Conservation (phyloP, 495 filamentous ascomycete genomes). For the Thozetella sp. region DNA sequence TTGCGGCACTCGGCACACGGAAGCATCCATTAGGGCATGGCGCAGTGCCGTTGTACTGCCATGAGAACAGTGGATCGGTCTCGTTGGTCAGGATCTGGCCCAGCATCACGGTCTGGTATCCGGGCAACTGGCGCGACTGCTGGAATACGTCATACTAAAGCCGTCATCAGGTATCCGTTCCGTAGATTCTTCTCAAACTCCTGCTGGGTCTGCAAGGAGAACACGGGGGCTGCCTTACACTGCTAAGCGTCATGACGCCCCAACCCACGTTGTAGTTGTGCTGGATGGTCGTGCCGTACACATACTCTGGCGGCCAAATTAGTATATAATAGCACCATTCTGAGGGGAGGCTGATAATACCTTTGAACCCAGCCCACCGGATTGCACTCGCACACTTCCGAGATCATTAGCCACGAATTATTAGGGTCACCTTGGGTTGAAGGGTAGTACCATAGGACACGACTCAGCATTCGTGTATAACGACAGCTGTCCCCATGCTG, state of each 20-base stretch:
- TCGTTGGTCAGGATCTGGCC: slow-evolving; percentile 3
- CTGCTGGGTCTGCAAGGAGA: neutral
- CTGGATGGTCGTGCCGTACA: slow-evolving; percentile 1
- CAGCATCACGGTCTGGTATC: neutral
- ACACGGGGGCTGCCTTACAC: neutral
- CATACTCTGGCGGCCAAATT: neutral
- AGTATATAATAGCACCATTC: neutral
- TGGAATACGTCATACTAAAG: slow-evolving; percentile 1
- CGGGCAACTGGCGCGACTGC: neutral
- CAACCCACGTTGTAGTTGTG: neutral
- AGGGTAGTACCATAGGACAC: neutral
- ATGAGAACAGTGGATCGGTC: slow-evolving; percentile 1
- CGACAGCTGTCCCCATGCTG: neutral
- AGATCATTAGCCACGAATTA: neutral
- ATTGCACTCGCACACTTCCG: neutral
- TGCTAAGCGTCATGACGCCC: slow-evolving; percentile 1
- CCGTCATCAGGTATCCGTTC: too few relatives aligned
- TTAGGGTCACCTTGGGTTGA: neutral
- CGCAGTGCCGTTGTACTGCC: neutral
- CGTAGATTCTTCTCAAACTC: neutral
- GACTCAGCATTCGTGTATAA: neutral
- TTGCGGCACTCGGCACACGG: neutral
- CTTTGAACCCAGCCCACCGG: slow-evolving; percentile 2
- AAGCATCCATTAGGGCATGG: slow-evolving; percentile 1
- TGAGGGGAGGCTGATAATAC: neutral